Evolutionary conservation across 331 rosid genomes (phyloP).

Genomic region (Pyracantha coccinea): DNA sequence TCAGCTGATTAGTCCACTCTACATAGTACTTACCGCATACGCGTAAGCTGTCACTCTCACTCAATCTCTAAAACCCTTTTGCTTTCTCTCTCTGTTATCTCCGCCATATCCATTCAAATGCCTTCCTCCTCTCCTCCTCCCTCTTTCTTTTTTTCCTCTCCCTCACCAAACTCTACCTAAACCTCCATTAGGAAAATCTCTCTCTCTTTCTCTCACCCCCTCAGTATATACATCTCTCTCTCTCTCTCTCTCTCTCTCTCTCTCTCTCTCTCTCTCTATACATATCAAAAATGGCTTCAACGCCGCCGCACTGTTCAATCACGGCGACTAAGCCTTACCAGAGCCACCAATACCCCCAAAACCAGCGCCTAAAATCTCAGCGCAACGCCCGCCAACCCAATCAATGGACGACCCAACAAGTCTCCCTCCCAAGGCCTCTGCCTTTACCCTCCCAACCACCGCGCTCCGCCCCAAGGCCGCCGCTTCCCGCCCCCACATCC

Average conservation of each 20-base stretch:
- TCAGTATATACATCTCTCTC: background rate
- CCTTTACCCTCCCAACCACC: slow-evolving; percentile 26
- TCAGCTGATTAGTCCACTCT: background rate
- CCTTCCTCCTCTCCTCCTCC: slow-evolving; percentile 12
- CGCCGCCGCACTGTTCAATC: slow-evolving; percentile 69
- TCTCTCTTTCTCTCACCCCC: background rate
- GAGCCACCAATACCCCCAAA: slow-evolving; percentile 41
- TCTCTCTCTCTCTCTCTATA: background rate
- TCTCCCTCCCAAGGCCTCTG: slow-evolving; percentile 33
- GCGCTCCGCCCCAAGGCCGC: slow-evolving; percentile 23
- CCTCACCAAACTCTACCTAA: slow-evolving; percentile 3
- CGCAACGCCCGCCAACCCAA: slow-evolving; percentile 22
- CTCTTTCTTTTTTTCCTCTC: background rate
- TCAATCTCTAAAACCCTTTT: background rate
- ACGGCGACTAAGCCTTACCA: slow-evolving; percentile 48
- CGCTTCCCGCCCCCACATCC: slow-evolving; percentile 28
- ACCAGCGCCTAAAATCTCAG: slow-evolving; percentile 33
- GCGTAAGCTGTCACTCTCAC: background rate
- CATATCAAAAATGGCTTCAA: slow-evolving; percentile 46
- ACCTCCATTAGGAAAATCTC: background rate
- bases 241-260: background rate
- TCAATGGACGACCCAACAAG: slow-evolving; percentile 33
- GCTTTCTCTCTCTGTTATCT: background rate
- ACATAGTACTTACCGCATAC: background rate
- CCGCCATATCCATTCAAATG: slow-evolving; percentile 11